Evolutionary conservation across 2,329 filamentous ascomycete species (phyloP), one percentile per base, ranked within the genome.

Genomic region (Triangularia verruculosa): DNA sequence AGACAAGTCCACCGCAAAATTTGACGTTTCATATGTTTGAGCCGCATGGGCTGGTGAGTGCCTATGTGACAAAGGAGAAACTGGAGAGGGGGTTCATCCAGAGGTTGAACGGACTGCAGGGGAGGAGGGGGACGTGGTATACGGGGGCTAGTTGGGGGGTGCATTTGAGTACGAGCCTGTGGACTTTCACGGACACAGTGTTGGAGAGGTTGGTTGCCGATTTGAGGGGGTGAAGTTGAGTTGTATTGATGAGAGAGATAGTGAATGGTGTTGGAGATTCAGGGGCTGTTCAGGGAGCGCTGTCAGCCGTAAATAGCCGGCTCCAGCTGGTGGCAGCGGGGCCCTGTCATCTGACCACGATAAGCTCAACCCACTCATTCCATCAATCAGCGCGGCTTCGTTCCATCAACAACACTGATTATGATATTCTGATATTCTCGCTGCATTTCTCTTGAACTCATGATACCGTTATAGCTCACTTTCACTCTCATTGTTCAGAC

Each of bases 51-150:
- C 67, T 70, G 24, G 73, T 76, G 67, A 72, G 75, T 13, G 68
- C 74, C 62, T 68, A 70, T n/a, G 73, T 76, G 0, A 61, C 73
- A 1, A 61, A 67, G 0, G 69, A 71, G 1, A 70, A 72, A 20
- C 69, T 79, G 6, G 58, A 67, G n/a, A 68, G 61, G 2, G 77
- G 78, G 1, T 78, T 76, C 59, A 73, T 78, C 52, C 66, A 74
- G 52, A 62, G 76, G 8, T 66, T 76, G 39, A 76, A 78, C 43
- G 72, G 68, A 0, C 68, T 80, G 22, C 77, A 80, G 68, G 78
- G 78, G 2, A 65, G 71, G 32, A 68, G 71, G 9, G 74, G 71
- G n/a, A 81, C 78, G 1, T 80, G 72, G 69, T 80, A 75, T 61
- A 78, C 78, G 0, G 78, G 76, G 0, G 76, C 68, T 2, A 71